phyloP scores from a whole-genome alignment of 2,329 filamentous ascomycete species.

The Fusarium pseudoanthophilum region DNA sequence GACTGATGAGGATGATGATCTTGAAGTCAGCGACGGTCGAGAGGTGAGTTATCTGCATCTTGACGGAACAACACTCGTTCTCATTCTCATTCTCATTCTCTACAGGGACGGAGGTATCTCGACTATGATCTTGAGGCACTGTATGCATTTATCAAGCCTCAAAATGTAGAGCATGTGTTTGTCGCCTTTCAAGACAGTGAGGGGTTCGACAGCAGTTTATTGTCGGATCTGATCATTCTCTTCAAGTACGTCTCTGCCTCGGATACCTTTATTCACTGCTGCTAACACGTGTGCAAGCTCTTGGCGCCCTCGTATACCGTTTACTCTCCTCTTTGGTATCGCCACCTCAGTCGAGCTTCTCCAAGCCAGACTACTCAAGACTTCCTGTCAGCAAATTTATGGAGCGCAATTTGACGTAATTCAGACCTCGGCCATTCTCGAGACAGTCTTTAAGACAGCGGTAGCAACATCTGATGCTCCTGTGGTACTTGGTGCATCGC shows the following conservation, averaged over 20 bases:
- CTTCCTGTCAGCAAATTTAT: slow-evolving; percentile 72
- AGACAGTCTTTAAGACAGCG: slow-evolving; percentile 75
- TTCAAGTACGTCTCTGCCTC: slow-evolving; percentile 65
- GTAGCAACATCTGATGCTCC: slow-evolving; percentile 67
- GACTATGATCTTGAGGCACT: slow-evolving; percentile 84
- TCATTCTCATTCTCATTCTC: slow-evolving; percentile 16
- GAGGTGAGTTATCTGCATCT: slow-evolving; percentile 54
- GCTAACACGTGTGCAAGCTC: slow-evolving; percentile 53
- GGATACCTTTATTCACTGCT: not conserved
- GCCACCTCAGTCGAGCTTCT: slow-evolving; percentile 85
- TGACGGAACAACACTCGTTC: slow-evolving; percentile 4
- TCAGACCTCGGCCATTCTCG: slow-evolving; percentile 76
- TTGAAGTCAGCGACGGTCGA: slow-evolving; percentile 56
- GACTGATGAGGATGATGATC: slow-evolving; percentile 68
- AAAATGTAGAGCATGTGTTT: slow-evolving; percentile 68
- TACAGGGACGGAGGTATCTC: slow-evolving; percentile 71
- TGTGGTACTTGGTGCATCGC: slow-evolving; percentile 70
- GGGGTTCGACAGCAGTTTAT: slow-evolving; percentile 77
- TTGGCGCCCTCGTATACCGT: slow-evolving; percentile 81
- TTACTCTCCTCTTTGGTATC: slow-evolving; percentile 80
- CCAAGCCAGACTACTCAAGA: slow-evolving; percentile 76
- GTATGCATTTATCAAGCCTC: slow-evolving; percentile 66
- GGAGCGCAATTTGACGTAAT: slow-evolving; percentile 82
- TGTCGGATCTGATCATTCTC: slow-evolving; percentile 76
- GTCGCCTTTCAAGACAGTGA: slow-evolving; percentile 85